These are phyloP conservation scores for Fraxinus pennsylvanica DNA, from an alignment of 257 asterid genomes.

Conservation along the genomic window DNA sequence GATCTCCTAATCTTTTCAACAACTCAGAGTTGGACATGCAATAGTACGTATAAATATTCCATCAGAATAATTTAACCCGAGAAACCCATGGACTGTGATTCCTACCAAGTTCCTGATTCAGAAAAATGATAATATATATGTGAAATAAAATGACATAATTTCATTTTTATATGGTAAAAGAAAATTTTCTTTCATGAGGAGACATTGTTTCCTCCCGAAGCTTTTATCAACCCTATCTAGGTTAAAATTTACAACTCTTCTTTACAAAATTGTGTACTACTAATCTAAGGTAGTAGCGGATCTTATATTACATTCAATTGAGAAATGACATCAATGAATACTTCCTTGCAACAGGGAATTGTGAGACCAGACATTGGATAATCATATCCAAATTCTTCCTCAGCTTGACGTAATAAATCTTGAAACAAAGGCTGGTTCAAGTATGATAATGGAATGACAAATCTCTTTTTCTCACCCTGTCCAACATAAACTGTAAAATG, in stretches of 20 bases:
- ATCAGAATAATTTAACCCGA: not conserved
- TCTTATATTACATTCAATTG: slow-evolving; percentile 25
- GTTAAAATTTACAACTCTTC: not conserved
- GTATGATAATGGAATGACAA: slow-evolving; percentile 46
- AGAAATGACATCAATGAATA: slow-evolving; percentile 38
- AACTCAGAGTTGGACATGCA: not conserved
- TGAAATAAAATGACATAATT: too few species aligned
- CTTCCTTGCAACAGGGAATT: slow-evolving; percentile 42
- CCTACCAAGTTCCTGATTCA: not conserved
- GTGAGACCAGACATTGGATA: slow-evolving; percentile 68
- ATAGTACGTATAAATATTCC: not conserved
- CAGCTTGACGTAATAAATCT: slow-evolving; percentile 38
- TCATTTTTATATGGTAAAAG: not conserved
- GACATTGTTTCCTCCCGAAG: not conserved
- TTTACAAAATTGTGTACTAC: slow-evolving; percentile 9
- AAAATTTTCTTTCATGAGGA: not conserved
- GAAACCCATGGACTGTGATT: not conserved
- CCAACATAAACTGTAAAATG: too few species aligned
- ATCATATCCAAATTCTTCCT: slow-evolving; percentile 49
- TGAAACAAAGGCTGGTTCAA: slow-evolving; percentile 51
- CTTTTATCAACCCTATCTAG: not conserved
- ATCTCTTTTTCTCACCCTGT: slow-evolving; percentile 37
- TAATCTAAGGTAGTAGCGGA: not conserved
- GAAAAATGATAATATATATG: not conserved
- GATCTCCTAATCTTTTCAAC: not conserved